A percentile compares a stretch with the other conserved stretches of the same genome.
Evolutionary conservation across 305 asterid genomes (phyloP).

Genomic region (Fraxinus floribunda): DNA sequence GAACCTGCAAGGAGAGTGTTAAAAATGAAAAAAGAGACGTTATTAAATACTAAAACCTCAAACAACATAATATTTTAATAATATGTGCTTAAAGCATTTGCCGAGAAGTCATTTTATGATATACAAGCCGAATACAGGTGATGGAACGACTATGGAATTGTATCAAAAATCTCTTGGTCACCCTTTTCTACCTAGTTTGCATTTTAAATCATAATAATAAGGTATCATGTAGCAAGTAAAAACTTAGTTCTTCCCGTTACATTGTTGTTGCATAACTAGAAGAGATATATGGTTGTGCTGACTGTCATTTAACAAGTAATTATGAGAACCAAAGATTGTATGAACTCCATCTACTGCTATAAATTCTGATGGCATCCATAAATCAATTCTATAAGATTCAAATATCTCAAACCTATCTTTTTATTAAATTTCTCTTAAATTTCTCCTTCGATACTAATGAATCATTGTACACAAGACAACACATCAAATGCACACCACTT

Average conservation of each 20-base stretch:
- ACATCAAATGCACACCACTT: not conserved
- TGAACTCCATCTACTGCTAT: not conserved
- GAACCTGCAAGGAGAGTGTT: conserved; percentile 40
- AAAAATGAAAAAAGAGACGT: not conserved
- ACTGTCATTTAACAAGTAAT: not conserved
- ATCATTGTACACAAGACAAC: not conserved
- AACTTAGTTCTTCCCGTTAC: not conserved
- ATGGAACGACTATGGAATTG: not conserved
- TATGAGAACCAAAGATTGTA: not conserved
- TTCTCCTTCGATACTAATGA: not conserved
- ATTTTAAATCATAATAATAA: not conserved
- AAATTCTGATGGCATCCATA: not conserved
- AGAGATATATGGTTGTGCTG: not conserved
- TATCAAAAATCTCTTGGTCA: not conserved
- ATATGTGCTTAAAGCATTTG: conserved; percentile 6
- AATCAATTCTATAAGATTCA: not conserved
- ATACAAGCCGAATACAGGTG: not conserved
- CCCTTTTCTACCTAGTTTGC: not conserved
- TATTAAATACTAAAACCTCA: conserved; percentile 3
- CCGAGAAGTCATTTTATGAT: not conserved
- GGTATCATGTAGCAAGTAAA: not conserved
- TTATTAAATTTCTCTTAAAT: not conserved
- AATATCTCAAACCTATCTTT: not conserved
- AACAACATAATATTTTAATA: not conserved
- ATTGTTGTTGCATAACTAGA: not conserved